These are phyloP conservation scores for Coelastrella sp. DNA, from an alignment of 139 green algal genomes.

Conservation along the genomic window DNA sequence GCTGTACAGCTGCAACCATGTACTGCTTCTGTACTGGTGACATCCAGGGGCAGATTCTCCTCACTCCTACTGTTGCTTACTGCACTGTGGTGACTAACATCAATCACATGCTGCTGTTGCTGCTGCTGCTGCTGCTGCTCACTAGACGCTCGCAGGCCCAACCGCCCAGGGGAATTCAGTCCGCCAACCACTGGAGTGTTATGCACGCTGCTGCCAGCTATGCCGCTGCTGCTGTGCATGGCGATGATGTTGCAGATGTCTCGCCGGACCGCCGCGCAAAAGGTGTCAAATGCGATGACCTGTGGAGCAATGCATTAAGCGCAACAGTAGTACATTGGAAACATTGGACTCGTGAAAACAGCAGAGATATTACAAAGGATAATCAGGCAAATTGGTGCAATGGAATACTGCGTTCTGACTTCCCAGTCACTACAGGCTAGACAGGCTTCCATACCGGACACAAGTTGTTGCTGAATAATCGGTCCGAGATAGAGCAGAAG, in stretches of 20 bases:
- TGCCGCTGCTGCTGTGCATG: slow-evolving; percentile 32
- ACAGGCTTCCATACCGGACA: no score
- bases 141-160: background rate
- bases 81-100: background rate
- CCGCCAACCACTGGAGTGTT: slow-evolving; percentile 19
- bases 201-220: background rate
- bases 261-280: slow-evolving; percentile 19
- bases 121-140: slow-evolving; percentile 9
- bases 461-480: no score
- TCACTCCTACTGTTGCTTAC: background rate
- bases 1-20: no score
- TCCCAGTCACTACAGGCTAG: no score
- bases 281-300: slow-evolving; percentile 39
- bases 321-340: background rate
- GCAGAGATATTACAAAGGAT: background rate
- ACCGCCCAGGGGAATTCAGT: background rate
- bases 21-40: no score
- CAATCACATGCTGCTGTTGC: background rate
- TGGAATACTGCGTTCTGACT: no score
- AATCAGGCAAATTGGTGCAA: no score
- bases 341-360: background rate
- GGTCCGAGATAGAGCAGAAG: no score
- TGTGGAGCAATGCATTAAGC: background rate
- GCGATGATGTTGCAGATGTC: slow-evolving; percentile 31
- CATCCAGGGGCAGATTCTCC: background rate